These are phyloP conservation scores for Trifolium dubium DNA, from an alignment of 306 rosid species.

Conservation along the genomic window DNA sequence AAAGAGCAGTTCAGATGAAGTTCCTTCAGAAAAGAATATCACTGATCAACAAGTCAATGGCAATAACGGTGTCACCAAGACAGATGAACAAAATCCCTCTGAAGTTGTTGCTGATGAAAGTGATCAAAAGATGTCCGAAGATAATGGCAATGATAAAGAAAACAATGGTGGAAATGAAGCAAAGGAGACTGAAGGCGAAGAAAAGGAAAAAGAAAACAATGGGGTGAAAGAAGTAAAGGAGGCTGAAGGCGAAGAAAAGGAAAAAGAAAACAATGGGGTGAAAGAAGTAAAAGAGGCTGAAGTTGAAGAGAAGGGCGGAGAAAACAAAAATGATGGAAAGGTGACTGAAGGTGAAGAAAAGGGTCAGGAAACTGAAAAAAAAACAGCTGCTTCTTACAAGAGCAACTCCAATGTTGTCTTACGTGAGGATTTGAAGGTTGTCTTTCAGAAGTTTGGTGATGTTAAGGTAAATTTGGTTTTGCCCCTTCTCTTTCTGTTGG, in stretches of 20 bases:
- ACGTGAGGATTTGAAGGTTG: slow-evolving; percentile 79
- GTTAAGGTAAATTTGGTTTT: slow-evolving; percentile 63
- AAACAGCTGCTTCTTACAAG: slow-evolving; percentile 50
- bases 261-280: slow-evolving; percentile 28
- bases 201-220: slow-evolving; percentile 44
- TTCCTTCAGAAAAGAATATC: slow-evolving; percentile 50
- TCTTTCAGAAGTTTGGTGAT: slow-evolving; percentile 76
- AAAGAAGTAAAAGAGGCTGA: slow-evolving; percentile 52
- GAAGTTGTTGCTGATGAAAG: slow-evolving; percentile 23
- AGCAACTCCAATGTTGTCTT: slow-evolving; percentile 69
- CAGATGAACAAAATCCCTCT: slow-evolving; percentile 47
- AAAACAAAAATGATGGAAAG: no score
- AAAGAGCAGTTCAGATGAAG: slow-evolving; percentile 51
- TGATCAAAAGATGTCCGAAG: slow-evolving; percentile 44
- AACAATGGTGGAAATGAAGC: slow-evolving; percentile 45
- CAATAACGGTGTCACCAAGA: slow-evolving; percentile 27
- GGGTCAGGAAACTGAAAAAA: slow-evolving; percentile 51
- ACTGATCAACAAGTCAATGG: slow-evolving; percentile 44
- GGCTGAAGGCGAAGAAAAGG: slow-evolving; percentile 9
- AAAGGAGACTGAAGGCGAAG: slow-evolving; percentile 56
- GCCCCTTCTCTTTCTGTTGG: neutral
- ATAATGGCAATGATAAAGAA: slow-evolving; percentile 43
- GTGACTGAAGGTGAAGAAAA: slow-evolving; percentile 55
- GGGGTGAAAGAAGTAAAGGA: slow-evolving; percentile 12
- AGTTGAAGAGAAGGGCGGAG: slow-evolving; percentile 49